Evolutionary conservation across 2,329 filamentous ascomycete species (phyloP).

Genomic region (Ilyonectria robusta): DNA sequence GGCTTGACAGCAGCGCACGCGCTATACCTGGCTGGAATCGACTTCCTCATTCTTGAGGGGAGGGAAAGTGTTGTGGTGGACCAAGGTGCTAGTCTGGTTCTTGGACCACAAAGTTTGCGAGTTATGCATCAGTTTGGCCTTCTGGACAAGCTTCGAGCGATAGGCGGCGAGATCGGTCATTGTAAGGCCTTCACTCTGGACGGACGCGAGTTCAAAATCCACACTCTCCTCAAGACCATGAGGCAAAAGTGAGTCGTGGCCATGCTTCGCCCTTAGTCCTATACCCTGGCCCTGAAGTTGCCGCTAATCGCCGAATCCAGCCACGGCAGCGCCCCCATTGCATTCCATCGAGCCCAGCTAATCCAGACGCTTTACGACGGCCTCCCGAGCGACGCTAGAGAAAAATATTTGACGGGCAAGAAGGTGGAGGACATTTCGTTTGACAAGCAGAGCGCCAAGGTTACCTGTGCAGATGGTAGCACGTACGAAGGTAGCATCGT

Average conservation of each 20-base stretch:
- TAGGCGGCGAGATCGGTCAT: too few species aligned
- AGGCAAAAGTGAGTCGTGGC: constrained; percentile 2
- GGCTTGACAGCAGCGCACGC: constrained; percentile 50
- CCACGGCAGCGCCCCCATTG: not conserved
- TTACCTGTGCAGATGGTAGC: constrained; percentile 40
- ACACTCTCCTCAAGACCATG: too few species aligned
- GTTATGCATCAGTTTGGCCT: constrained; percentile 31
- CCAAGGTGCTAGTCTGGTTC: constrained; percentile 35
- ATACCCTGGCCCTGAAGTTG: too few species aligned
- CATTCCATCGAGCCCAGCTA: constrained; percentile 28
- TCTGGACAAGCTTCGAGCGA: constrained; percentile 2
- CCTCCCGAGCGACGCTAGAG: constrained; percentile 14
- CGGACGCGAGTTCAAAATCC: too few species aligned
- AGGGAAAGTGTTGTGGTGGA: constrained; percentile 37
- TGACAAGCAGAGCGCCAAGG: constrained; percentile 19
- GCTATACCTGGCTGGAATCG: constrained; percentile 49
- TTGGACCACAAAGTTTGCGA: constrained; percentile 21
- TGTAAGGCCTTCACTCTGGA: too few species aligned
- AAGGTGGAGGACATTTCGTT: constrained; percentile 37
- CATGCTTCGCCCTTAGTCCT: not conserved
- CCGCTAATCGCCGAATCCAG: too few species aligned
- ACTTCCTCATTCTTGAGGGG: constrained; percentile 49
- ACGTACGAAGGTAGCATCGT: constrained; percentile 38
- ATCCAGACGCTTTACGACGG: constrained; percentile 20
- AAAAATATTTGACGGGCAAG: constrained; percentile 28